phyloP scores from a whole-genome alignment of 306 rosid genomes.

The Mimosa bimucronata region DNA sequence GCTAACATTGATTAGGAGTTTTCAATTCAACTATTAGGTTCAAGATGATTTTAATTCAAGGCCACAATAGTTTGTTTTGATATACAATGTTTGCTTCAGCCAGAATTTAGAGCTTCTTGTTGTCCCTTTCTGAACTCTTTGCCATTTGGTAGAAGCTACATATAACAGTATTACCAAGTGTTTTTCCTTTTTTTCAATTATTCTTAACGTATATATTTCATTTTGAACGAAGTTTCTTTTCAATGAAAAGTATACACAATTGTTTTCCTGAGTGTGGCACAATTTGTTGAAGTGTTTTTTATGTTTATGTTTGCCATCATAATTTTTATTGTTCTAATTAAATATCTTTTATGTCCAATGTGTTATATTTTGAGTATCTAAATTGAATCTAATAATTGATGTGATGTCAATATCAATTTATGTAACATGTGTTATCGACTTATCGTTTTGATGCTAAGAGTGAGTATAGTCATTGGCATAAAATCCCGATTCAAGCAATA shows the following conservation, averaged over 20 bases:
- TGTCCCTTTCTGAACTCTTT: slow-evolving; percentile 7
- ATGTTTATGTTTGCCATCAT: neutral
- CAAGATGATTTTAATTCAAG: neutral
- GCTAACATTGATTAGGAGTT: neutral
- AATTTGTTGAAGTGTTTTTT: neutral
- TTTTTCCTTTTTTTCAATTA: neutral
- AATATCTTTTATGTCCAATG: neutral
- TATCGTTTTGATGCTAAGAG: neutral
- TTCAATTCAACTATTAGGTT: neutral
- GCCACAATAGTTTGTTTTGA: neutral
- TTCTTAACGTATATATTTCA: neutral
- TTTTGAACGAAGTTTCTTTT: neutral
- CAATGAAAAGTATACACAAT: neutral
- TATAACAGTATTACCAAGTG: neutral
- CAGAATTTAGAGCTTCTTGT: slow-evolving; percentile 9
- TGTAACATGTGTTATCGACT: neutral
- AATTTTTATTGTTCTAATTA: neutral
- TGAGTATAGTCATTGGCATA: neutral
- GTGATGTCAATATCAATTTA: neutral
- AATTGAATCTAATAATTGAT: slow-evolving; percentile 11
- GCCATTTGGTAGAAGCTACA: neutral
- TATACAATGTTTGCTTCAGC: slow-evolving; percentile 3
- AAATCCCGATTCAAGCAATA: neutral
- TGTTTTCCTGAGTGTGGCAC: neutral
- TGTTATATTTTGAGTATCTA: neutral